Evolutionary conservation across 164 flowering plant species (phyloP), one percentile per base, ranked within the genome.

Genomic region (Annona squamosa): DNA sequence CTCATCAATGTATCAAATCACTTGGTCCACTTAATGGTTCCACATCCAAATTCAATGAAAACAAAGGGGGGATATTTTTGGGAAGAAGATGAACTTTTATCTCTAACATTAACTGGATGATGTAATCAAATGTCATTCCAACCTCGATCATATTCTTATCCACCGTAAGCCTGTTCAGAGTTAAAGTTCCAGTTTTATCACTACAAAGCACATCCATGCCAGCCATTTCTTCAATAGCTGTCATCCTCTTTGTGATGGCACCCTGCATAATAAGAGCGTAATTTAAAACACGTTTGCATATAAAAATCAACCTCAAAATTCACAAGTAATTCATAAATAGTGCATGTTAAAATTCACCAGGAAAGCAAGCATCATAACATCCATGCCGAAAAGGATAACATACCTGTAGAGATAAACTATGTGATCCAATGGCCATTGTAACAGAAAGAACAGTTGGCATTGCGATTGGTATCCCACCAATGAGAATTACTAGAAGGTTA

Each of bases 191-290:
- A 3, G 98, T 93, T 76, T 93, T 93, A 82, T 93, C 98, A 80
- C 98, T 91, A 84, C 95, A 93, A 3, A 93, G 89, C 52, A 93
- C 92, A 76, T 93, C 98, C 97, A 93, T 91, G 0, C 98, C 98
- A 9, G 98, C 97, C 98, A 93, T 93, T 74, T 91, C 98, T 77
- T 93, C 97, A 73, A 93, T 93, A 74, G 98, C 98, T n/a, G 98
- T 90, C 98, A 93, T 90, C 77, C 98, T 87, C 87, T 93, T 91
- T 42, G 98, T 93, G 74, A 93, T 91, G 76, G 98, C 98, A n/a
- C 98, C 98, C 63, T 71, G 65, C 65, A 19, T 41, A 17, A 17
- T 63, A 37, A 63, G 18, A 19, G 18, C 37, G n/a, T n/a, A 63
- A n/a, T 5, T 63, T 63, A 63, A 63, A 52, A 12, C 59, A 52